Evolutionary conservation across 345 rosid genomes (phyloP), one percentile per base, ranked within the genome.

Genomic region (Noccaea bulbosa): DNA sequence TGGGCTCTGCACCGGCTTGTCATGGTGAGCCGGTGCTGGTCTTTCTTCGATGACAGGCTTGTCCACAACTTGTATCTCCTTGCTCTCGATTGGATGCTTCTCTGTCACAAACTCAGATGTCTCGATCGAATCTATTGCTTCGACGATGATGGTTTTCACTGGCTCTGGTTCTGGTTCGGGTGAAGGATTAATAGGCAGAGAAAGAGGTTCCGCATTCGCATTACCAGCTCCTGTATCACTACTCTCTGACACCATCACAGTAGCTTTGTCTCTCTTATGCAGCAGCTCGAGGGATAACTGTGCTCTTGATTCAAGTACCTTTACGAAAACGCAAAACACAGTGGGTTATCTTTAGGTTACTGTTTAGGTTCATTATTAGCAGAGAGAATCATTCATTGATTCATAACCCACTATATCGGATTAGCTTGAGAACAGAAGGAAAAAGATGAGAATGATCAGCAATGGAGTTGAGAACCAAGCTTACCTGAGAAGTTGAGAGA

Each of bases 241-340:
- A 69, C 77, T 81, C 70, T 80, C 90, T 40, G 65, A 75, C 83
- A 84, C 83, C 56, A 76, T 80, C 14, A 14, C 66, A 49, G 80
- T 84, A 32, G 78, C 65, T 78, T 76, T 78, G 71, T 75, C 78
- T 76, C 81, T 80, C 77, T 89, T 87, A 59, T 88, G 90, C 41
- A 87, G 79, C 74, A 87, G 80, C 75, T 89, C 93, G n/a, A 83
- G 83, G 53, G 90, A 89, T 85, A 93, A 80, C 76, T 82, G 65
- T 46, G 88, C 84, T 78, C 98, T 87, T 17, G 97, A 87, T 78
- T 90, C 96, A 78, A 85, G 72, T 56, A 95, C 86, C 98, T 94
- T 60, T 6, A 20, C 16, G 34, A 9, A 41, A 40, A 17, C 0
- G 16, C 1, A 51, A 6, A 41, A 53, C 30, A 60, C 45, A 65